A percentile compares a stretch with the other conserved stretches of the same genome.
Evolutionary conservation across 2,329 filamentous ascomycete species (phyloP).

Genomic region (Talaromyces albobiverticillius): DNA sequence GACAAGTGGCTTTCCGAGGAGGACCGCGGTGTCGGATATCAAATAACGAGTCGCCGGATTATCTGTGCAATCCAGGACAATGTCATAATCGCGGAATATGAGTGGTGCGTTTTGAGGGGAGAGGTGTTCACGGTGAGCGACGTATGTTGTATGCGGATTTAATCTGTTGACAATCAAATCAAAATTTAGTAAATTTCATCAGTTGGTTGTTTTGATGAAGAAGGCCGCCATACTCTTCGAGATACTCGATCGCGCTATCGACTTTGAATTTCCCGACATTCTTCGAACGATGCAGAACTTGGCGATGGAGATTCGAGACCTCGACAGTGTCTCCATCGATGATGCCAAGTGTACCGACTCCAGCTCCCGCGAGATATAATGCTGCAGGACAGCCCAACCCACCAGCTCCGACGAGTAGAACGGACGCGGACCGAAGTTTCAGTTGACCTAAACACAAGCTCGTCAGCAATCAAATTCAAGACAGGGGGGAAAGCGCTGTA

Average conservation of each 20-base stretch:
- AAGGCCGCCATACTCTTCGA: constrained; percentile 49
- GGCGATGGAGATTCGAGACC: constrained; percentile 85
- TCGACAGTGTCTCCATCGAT: constrained; percentile 89
- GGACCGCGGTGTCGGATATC: constrained; percentile 83
- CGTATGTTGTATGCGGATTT: constrained; percentile 69
- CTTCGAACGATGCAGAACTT: constrained; percentile 73
- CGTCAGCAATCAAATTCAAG: not conserved
- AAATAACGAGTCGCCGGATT: constrained; percentile 88
- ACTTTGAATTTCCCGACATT: constrained; percentile 76
- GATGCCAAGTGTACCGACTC: constrained; percentile 77
- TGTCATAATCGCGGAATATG: constrained; percentile 69
- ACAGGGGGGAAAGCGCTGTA: not conserved
- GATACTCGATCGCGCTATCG: constrained; percentile 65
- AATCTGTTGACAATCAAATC: constrained; percentile 48
- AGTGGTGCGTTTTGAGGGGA: constrained; percentile 64
- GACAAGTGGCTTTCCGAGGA: constrained; percentile 74
- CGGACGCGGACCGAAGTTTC: constrained; percentile 63
- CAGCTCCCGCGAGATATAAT: constrained; percentile 87
- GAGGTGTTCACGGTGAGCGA: constrained; percentile 62
- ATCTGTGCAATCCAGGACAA: constrained; percentile 94
- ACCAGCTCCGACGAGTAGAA: constrained; percentile 82
- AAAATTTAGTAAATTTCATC: not conserved
- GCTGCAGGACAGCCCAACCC: constrained; percentile 90
- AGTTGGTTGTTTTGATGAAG: constrained; percentile 12
- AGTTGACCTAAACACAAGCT: constrained; percentile 62